Conservation (phyloP, 768 basidiomycete species). For the Mycena rosella region DNA sequence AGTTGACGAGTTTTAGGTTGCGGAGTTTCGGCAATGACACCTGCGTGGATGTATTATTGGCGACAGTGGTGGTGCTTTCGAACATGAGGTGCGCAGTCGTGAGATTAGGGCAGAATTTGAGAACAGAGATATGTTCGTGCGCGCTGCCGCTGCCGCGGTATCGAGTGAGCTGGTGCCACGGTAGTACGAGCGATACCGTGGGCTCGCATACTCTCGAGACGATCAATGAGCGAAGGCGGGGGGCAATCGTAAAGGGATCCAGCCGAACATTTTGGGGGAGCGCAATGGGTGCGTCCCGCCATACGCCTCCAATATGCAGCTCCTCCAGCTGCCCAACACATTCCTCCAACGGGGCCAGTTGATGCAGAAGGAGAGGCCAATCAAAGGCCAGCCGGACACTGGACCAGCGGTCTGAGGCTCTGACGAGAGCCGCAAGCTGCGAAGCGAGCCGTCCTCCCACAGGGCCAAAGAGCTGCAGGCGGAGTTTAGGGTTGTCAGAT, state of each 20-base stretch:
- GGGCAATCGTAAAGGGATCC: neutral
- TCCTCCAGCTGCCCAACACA: slow-evolving; percentile 4
- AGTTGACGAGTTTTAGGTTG: neutral
- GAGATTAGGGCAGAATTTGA: slow-evolving; percentile 10
- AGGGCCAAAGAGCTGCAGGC: neutral
- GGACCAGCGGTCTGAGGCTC: slow-evolving; percentile 4
- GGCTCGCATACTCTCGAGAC: slow-evolving; percentile 15
- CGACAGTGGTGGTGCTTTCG: neutral
- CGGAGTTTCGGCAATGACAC: neutral
- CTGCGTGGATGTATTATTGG: neutral
- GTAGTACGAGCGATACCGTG: slow-evolving; percentile 9
- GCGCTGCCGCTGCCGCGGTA: slow-evolving; percentile 2
- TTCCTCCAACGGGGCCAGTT: neutral
- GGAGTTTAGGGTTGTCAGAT: neutral
- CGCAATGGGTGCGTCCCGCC: neutral
- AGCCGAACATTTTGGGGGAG: neutral
- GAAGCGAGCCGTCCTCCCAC: neutral
- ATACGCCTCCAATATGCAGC: slow-evolving; percentile 7
- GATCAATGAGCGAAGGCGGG: neutral
- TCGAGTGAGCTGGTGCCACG: slow-evolving; percentile 18
- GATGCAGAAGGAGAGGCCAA: neutral
- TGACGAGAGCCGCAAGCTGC: neutral
- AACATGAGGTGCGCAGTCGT: neutral
- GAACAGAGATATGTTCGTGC: slow-evolving; percentile 17
- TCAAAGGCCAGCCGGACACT: neutral